Conservation (phyloP, 2,329 filamentous ascomycete genomes). For the Aspergillus puulaauensis region DNA sequence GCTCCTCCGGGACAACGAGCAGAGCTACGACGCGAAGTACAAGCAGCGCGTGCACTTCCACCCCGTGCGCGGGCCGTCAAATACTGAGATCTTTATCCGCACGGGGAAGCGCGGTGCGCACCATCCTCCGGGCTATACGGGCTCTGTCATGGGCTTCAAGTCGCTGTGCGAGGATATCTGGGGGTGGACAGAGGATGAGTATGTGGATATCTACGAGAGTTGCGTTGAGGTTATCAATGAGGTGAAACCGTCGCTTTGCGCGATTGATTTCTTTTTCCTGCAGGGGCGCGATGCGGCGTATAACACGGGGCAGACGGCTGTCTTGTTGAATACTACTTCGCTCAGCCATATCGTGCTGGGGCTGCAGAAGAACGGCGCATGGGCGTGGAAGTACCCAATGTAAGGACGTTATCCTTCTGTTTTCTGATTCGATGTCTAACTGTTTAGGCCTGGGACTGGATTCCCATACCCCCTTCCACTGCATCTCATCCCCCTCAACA, state of each 20-base stretch:
- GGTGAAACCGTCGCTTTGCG: conserved; percentile 41
- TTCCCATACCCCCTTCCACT: conserved; percentile 50
- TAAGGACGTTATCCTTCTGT: conserved; percentile 11
- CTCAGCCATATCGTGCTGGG: conserved; percentile 42
- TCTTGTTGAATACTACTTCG: conserved; percentile 48
- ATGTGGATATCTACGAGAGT: conserved; percentile 42
- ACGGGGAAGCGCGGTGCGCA: conserved; percentile 26
- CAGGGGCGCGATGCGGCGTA: conserved; percentile 47
- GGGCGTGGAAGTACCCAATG: conserved; percentile 36
- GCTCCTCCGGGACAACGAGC: conserved; percentile 22
- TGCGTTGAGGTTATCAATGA: conserved; percentile 39
- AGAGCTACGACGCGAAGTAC: conserved; percentile 19
- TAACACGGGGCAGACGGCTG: conserved; percentile 31
- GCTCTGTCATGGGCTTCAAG: conserved; percentile 34
- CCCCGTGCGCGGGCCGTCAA: conserved; percentile 31
- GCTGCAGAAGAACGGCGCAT: conserved; percentile 38
- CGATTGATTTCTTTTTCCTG: conserved; percentile 47
- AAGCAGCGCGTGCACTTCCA: conserved; percentile 31
- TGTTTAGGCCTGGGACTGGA: conserved; percentile 43
- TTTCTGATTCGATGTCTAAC: not conserved
- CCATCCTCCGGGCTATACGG: conserved; percentile 35
- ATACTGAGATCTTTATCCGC: conserved; percentile 35
- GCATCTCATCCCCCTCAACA: conserved; percentile 44
- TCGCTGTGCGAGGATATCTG: conserved; percentile 28
- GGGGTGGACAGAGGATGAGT: conserved; percentile 42